A percentile compares a stretch with the other conserved stretches of the same genome.
These are phyloP conservation scores for Persicaria maculosa DNA, from an alignment of 148 eudicot genomes.

Conservation along the genomic window DNA sequence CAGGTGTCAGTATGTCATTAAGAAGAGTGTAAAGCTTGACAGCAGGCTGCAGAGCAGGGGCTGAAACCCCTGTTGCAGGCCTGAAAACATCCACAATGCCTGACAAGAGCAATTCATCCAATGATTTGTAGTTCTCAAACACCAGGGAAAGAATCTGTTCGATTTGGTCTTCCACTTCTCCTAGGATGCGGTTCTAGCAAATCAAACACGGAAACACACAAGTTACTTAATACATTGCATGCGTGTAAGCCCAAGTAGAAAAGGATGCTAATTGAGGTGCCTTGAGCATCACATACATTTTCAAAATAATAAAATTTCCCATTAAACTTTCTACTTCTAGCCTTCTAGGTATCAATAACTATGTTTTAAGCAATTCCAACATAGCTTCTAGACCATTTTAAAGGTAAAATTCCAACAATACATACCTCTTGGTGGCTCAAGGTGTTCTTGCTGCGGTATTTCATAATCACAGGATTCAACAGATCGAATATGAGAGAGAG, in stretches of 20 bases:
- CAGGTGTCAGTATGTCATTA: conserved; percentile 86
- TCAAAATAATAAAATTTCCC: neutral
- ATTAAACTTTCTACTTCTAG: neutral
- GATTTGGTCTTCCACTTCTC: conserved; percentile 88
- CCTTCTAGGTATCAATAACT: neutral
- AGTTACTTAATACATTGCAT: neutral
- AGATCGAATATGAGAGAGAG: conserved; percentile 68
- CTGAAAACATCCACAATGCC: conserved; percentile 69
- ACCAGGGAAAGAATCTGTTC: conserved; percentile 77
- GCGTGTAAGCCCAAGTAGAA: neutral
- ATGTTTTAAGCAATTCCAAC: conserved; percentile 1
- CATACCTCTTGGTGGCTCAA: conserved; percentile 96
- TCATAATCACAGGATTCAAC: conserved; percentile 70
- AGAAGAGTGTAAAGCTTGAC: conserved; percentile 81
- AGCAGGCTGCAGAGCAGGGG: conserved; percentile 84
- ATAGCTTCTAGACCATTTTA: neutral
- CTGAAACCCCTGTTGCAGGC: conserved; percentile 73
- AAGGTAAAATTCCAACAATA: neutral
- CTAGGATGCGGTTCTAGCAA: conserved; percentile 74
- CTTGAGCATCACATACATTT: neutral
- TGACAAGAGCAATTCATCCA: conserved; percentile 70
- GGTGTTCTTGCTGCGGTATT: conserved; percentile 50
- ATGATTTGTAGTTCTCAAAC: conserved; percentile 84
- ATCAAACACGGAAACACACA: conserved; percentile 10
- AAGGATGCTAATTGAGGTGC: neutral